Evolutionary conservation across 2,329 filamentous ascomycete genomes (phyloP).

Genomic region (Fusarium tuaranense): DNA sequence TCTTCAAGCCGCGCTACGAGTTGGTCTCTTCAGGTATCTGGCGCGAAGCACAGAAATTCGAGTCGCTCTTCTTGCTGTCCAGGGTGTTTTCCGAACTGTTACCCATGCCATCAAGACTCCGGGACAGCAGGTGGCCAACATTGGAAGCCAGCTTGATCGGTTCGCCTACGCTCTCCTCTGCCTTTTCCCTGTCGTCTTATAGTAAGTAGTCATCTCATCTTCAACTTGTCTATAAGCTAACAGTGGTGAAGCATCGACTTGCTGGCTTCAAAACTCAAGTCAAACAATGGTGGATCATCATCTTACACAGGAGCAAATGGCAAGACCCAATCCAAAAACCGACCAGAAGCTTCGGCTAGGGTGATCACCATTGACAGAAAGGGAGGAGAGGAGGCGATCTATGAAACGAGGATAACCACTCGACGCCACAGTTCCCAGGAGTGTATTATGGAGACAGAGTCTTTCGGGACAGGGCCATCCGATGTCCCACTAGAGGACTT

Average conservation of each 20-base stretch:
- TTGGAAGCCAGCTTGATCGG: background rate
- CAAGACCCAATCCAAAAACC: background rate
- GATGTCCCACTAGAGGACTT: background rate
- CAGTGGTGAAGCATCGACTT: background rate
- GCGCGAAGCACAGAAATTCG: slow-evolving; percentile 52
- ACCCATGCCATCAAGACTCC: slow-evolving; percentile 43
- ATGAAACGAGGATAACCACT: background rate
- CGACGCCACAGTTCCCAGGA: background rate
- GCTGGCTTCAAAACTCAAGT: background rate
- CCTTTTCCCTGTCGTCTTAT: background rate
- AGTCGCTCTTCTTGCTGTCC: slow-evolving; percentile 48
- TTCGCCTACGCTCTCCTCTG: background rate
- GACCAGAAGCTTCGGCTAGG: background rate
- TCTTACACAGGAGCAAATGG: background rate
- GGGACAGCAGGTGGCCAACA: background rate
- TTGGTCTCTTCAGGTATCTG: slow-evolving; percentile 51
- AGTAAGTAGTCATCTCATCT: background rate
- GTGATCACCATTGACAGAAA: background rate
- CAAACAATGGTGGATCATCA: background rate
- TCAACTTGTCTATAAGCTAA: background rate
- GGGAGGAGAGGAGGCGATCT: background rate
- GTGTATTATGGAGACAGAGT: background rate
- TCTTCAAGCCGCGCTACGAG: slow-evolving; percentile 19
- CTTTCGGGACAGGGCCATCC: background rate
- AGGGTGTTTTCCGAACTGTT: slow-evolving; percentile 50